phyloP scores from a whole-genome alignment of 108 stramenopile species.

The Aurantiochytrium sp. region DNA sequence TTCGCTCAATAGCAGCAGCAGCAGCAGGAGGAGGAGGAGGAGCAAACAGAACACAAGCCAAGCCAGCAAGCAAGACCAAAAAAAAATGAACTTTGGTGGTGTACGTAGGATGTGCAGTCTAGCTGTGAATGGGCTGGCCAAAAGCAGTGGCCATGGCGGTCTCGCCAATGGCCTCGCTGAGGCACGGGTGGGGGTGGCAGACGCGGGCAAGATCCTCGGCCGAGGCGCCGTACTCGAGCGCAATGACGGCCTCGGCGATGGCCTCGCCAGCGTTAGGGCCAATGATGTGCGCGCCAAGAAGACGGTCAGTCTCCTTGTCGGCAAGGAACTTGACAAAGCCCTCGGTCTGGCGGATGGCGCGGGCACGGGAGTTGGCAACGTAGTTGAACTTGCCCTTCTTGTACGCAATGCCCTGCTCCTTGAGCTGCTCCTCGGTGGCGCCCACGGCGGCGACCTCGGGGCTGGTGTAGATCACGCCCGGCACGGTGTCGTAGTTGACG shows the following conservation, averaged over 20 bases:
- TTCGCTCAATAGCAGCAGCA: no score
- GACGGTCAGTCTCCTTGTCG: slow-evolving; percentile 89
- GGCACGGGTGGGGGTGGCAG: slow-evolving; percentile 97
- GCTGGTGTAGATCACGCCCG: slow-evolving; percentile 97
- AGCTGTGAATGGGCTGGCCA: slow-evolving; percentile 86
- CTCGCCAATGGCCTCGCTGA: slow-evolving; percentile 98
- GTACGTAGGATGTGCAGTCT: neutral
- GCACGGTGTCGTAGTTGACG: slow-evolving; percentile 98
- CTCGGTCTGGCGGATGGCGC: slow-evolving; percentile 81
- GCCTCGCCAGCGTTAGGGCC: slow-evolving; percentile 99
- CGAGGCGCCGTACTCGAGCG: slow-evolving; percentile 98
- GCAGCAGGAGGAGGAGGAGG: no score
- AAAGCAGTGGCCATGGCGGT: slow-evolving; percentile 94
- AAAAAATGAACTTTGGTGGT: neutral
- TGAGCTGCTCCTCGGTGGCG: slow-evolving; percentile 97
- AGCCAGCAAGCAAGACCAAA: no score
- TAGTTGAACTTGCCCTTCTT: slow-evolving; percentile 92
- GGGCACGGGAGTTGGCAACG: slow-evolving; percentile 84
- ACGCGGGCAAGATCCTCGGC: slow-evolving; percentile 98
- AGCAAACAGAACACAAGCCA: no score
- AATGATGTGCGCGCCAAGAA: slow-evolving; percentile 94
- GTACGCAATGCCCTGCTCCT: slow-evolving; percentile 83
- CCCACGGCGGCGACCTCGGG: slow-evolving; percentile 98
- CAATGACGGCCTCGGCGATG: slow-evolving; percentile 97
- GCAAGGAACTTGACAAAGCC: slow-evolving; percentile 95